Percentiles rank a stretch among this genome's conserved stretches.
Evolutionary conservation across 208 protist genomes (phyloP).

Genomic region (Spironucleus salmonicida): DNA sequence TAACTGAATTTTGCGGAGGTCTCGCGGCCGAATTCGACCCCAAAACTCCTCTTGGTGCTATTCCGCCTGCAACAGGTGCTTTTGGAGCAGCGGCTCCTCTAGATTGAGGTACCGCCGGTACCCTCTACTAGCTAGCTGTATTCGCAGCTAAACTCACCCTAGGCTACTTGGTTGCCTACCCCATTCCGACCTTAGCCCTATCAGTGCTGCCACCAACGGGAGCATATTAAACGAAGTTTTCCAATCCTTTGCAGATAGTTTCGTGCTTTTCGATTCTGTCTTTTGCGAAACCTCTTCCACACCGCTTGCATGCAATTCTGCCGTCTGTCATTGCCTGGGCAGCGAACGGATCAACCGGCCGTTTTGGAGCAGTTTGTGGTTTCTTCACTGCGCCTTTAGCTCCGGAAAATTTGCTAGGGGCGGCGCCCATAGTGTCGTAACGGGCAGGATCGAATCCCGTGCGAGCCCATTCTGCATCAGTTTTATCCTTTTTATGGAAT

Average conservation of each 20-base stretch:
- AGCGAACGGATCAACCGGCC: too few relatives aligned
- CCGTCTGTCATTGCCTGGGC: not conserved
- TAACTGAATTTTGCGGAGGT: not conserved
- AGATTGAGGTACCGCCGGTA: too few relatives aligned
- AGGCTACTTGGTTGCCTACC: too few relatives aligned
- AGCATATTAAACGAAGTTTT: slow-evolving; percentile 4
- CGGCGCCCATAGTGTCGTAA: not conserved
- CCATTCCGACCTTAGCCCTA: too few relatives aligned
- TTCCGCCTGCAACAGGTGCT: not conserved
- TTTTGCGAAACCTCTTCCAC: slow-evolving; percentile 30
- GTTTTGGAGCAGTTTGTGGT: too few relatives aligned
- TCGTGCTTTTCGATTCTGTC: slow-evolving; percentile 39
- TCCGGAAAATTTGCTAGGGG: not conserved
- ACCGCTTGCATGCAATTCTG: slow-evolving; percentile 12
- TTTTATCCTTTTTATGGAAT: slow-evolving; percentile 7
- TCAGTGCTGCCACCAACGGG: not conserved
- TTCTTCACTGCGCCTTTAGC: not conserved
- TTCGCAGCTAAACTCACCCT: too few relatives aligned
- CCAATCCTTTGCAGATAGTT: slow-evolving; percentile 23
- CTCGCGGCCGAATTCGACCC: not conserved
- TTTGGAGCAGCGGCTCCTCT: too few relatives aligned
- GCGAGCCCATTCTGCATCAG: not conserved
- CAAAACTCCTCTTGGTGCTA: not conserved
- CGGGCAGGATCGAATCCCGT: not conserved
- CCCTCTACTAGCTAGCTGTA: too few relatives aligned